phyloP scores from a whole-genome alignment of 148 eudicot species.

The Diospyros kaki region DNA sequence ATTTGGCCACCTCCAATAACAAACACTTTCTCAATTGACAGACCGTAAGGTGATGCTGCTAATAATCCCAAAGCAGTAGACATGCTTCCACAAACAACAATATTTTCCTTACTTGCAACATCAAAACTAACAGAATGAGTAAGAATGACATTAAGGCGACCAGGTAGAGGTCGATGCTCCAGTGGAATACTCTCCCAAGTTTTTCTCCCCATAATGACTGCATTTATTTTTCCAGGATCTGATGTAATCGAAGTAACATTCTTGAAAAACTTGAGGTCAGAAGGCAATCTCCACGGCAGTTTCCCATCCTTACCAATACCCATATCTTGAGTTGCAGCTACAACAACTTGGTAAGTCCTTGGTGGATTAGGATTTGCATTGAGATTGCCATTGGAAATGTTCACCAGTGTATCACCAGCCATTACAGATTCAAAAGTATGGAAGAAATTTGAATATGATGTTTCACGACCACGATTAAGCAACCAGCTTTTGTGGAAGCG shows the following conservation, averaged over 20 bases:
- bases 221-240: conserved; percentile 74
- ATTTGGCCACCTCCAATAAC: conserved; percentile 91
- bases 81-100: conserved; percentile 60
- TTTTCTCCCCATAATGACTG: conserved; percentile 94
- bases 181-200: conserved; percentile 94
- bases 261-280: conserved; percentile 80
- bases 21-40: conserved; percentile 68
- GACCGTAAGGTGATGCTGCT: conserved; percentile 50
- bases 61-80: conserved; percentile 59
- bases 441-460: conserved; percentile 7
- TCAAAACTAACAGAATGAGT: conserved; percentile 55
- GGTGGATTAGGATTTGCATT: conserved; percentile 16
- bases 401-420: conserved; percentile 37
- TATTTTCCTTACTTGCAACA: conserved; percentile 56
- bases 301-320: conserved; percentile 94
- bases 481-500: conserved; percentile 4
- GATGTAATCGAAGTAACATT: conserved; percentile 62
- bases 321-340: conserved; percentile 83
- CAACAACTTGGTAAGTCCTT: conserved; percentile 84
- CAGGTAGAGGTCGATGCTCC: conserved; percentile 65
- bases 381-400: conserved; percentile 25
- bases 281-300: conserved; percentile 88
- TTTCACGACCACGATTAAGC: conserved; percentile 6
- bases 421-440: conserved; percentile 24
- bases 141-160: conserved; percentile 85